phyloP scores from a whole-genome alignment of 2,329 filamentous ascomycete genomes.

The Monosporascus sp. region DNA sequence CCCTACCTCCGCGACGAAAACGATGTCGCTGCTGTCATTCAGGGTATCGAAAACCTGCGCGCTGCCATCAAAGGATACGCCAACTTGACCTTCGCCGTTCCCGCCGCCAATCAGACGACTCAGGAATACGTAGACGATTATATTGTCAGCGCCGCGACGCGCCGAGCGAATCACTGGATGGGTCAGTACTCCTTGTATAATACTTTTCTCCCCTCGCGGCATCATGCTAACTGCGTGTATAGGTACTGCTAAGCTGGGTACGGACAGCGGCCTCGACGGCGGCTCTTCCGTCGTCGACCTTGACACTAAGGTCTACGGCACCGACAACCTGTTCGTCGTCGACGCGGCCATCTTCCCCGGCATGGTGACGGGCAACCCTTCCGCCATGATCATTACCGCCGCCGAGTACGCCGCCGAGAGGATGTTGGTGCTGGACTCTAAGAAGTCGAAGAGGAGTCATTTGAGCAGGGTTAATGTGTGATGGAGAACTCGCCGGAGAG shows the following conservation, averaged over 20 bases:
- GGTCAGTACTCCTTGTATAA: conserved; percentile 23
- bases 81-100: conserved; percentile 53
- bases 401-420: conserved; percentile 32
- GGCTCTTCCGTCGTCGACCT: conserved; percentile 58
- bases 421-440: conserved; percentile 23
- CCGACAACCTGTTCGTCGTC: conserved; percentile 63
- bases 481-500: background rate
- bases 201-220: background rate
- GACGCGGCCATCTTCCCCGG: conserved; percentile 67
- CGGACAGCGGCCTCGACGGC: conserved; percentile 46
- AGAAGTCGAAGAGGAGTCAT: background rate
- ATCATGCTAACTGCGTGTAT: background rate
- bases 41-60: conserved; percentile 56
- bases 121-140: conserved; percentile 49
- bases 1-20: conserved; percentile 54
- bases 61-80: conserved; percentile 47
- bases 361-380: conserved; percentile 63
- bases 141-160: conserved; percentile 28
- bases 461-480: background rate
- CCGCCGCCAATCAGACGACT: conserved; percentile 46
- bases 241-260: conserved; percentile 55
- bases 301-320: conserved; percentile 62
- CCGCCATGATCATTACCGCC: conserved; percentile 35
- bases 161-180: conserved; percentile 48
- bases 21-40: conserved; percentile 56